Evolutionary conservation across 108 stramenopile genomes (phyloP).

Genomic region (Cyclostephanos tholiformis): DNA sequence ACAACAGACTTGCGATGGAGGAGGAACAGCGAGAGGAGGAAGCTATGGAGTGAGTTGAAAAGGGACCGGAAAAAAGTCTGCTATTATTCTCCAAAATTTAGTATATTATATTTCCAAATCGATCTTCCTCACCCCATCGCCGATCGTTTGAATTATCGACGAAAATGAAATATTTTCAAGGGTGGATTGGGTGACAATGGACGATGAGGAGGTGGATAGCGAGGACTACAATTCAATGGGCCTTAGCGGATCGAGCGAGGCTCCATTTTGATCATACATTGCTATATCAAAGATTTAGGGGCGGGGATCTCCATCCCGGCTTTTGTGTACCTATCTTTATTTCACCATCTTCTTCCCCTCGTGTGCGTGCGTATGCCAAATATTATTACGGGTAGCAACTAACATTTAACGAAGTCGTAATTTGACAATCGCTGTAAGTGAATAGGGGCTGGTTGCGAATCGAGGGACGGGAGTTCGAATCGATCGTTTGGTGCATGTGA

Average conservation of each 20-base stretch:
- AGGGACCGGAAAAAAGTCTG: not conserved
- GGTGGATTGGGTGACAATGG: conserved; percentile 87
- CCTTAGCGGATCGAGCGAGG: conserved; percentile 56
- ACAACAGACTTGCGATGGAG: conserved; percentile 93
- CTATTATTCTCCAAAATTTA: not conserved
- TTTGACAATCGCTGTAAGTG: no score
- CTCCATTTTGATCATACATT: conserved; percentile 41
- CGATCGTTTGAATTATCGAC: not conserved
- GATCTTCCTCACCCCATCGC: not conserved
- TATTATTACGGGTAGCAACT: no score
- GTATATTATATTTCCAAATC: not conserved
- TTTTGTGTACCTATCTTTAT: no score
- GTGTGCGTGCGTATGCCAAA: no score
- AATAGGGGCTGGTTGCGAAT: no score
- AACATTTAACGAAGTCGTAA: no score
- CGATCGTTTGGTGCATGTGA: no score
- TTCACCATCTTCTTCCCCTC: no score
- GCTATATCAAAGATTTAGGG: no score
- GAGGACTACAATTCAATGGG: conserved; percentile 56
- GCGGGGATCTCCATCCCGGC: no score
- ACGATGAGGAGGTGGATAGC: conserved; percentile 77
- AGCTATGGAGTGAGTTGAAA: conserved; percentile 63
- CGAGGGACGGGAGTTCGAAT: no score
- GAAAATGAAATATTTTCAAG: not conserved
- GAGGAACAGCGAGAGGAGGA: conserved; percentile 89